Conservation (phyloP, 768 basidiomycete genomes). For the Amanita phalloides region DNA sequence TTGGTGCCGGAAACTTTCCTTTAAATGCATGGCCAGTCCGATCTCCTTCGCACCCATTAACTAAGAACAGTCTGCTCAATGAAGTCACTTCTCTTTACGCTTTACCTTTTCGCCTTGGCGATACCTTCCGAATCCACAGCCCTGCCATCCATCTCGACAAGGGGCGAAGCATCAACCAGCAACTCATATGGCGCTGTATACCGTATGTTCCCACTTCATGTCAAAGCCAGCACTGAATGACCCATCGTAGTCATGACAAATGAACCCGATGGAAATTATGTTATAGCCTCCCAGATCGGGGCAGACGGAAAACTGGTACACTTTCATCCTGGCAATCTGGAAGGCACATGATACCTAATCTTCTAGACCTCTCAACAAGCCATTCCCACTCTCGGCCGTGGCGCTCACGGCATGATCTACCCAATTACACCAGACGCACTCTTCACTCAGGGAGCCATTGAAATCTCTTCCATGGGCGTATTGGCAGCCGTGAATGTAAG, state of each 20-base stretch:
- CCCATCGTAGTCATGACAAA: conserved; percentile 35
- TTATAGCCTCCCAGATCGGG: conserved; percentile 22
- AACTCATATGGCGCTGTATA: conserved; percentile 19
- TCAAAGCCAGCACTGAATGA: neutral
- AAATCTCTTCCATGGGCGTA: neutral
- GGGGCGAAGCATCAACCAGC: neutral
- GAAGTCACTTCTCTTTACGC: neutral
- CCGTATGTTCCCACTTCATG: conserved; percentile 10
- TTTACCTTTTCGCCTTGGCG: neutral
- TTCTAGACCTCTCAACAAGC: conserved; percentile 13
- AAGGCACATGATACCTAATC: neutral
- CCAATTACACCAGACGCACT: neutral
- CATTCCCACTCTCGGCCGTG: neutral
- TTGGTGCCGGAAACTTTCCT: no score
- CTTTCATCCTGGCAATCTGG: neutral
- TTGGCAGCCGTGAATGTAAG: neutral
- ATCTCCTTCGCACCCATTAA: no score
- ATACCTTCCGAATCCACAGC: neutral
- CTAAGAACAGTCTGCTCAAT: neutral
- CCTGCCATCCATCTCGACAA: neutral
- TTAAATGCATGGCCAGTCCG: no score
- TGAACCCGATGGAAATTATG: conserved; percentile 28
- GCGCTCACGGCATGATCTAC: neutral
- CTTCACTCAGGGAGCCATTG: neutral
- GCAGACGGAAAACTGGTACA: conserved; percentile 28